Conservation (phyloP, 495 filamentous ascomycete species). For the Penicillium diatomitis region DNA sequence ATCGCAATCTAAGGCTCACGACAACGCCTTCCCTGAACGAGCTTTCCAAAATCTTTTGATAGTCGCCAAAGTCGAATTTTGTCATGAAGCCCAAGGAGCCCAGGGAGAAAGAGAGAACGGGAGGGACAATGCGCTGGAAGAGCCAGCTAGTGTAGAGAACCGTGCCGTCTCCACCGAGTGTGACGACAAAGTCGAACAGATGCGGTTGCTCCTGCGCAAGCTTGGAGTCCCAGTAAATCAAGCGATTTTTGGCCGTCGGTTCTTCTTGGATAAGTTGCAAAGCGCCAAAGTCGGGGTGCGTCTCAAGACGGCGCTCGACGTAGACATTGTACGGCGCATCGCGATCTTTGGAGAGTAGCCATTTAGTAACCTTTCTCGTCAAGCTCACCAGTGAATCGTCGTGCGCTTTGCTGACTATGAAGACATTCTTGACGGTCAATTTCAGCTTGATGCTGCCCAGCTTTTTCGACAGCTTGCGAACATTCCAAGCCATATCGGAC, state of each 20-base stretch:
- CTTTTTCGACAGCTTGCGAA: constrained; percentile 80
- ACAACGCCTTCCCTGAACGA: constrained; percentile 78
- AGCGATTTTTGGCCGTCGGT: constrained; percentile 44
- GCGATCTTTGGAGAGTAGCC: constrained; percentile 74
- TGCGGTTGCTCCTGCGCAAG: constrained; percentile 72
- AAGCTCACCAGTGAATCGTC: constrained; percentile 73
- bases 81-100: constrained; percentile 93
- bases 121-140: constrained; percentile 93
- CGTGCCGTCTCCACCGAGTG: constrained; percentile 93
- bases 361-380: constrained; percentile 67
- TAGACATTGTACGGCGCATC: constrained; percentile 63
- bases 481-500: constrained; percentile 91
- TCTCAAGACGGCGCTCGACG: constrained; percentile 65
- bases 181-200: constrained; percentile 86
- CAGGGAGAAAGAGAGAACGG: constrained; percentile 81
- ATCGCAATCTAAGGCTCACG: constrained; percentile 78
- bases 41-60: constrained; percentile 56
- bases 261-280: constrained; percentile 49
- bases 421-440: constrained; percentile 72
- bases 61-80: constrained; percentile 82
- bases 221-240: constrained; percentile 76
- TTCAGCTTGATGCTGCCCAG: constrained; percentile 70
- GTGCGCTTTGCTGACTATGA: constrained; percentile 81
- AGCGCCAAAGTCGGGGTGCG: constrained; percentile 63
- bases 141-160: constrained; percentile 94